These are phyloP conservation scores for Pseudotsuga menziesii DNA, from an alignment of 75 land plant species.

Conservation along the genomic window DNA sequence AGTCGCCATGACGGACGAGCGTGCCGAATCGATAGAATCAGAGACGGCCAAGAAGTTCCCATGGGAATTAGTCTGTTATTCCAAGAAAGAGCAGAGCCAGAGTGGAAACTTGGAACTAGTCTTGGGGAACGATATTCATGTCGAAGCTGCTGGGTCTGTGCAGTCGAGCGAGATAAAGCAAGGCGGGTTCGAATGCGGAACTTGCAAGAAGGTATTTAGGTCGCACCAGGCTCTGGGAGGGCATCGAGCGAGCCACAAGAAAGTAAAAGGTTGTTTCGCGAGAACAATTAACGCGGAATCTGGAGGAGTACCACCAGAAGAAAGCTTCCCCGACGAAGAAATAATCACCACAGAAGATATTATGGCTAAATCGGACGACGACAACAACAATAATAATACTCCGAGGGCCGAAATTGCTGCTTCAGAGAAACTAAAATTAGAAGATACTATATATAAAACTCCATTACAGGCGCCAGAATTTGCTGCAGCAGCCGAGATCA, in stretches of 20 bases:
- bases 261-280: conserved; percentile 15
- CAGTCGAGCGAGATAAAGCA: not conserved
- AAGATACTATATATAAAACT: not conserved
- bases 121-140: not conserved
- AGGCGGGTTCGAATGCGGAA: conserved; percentile 8
- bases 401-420: not conserved
- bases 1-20: not conserved
- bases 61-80: not conserved
- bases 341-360: not conserved
- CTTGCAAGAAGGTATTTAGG: conserved; percentile 14
- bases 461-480: too few species aligned
- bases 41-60: not conserved
- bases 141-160: not conserved
- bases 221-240: conserved; percentile 21
- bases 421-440: not conserved
- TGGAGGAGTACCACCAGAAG: not conserved
- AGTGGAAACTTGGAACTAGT: not conserved
- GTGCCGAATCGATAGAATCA: not conserved
- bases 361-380: conserved; percentile 1
- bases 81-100: not conserved
- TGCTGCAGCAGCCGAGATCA: not conserved
- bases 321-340: not conserved
- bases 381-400: not conserved
- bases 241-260: conserved; percentile 18
- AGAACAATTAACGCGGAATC: not conserved